Evolutionary conservation across 2,329 filamentous ascomycete genomes (phyloP).

Genomic region (Zelopaecilomyces penicillatus): DNA sequence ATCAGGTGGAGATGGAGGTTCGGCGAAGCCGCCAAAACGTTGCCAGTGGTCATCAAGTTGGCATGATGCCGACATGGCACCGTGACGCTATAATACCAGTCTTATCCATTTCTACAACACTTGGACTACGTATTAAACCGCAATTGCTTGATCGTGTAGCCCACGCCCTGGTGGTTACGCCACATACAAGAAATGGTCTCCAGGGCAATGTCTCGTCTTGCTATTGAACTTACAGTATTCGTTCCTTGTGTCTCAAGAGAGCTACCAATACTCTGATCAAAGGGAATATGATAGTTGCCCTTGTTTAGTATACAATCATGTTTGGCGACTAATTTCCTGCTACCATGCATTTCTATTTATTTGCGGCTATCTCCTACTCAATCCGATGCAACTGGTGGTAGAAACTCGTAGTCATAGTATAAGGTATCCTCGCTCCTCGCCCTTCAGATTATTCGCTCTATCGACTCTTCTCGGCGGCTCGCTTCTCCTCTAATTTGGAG

Average conservation of each 20-base stretch:
- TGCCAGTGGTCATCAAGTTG: constrained; percentile 28
- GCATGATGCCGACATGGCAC: constrained; percentile 23
- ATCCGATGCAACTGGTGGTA: not conserved
- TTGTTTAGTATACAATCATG: not conserved
- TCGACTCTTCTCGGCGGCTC: constrained; percentile 31
- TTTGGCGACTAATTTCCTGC: constrained; percentile 1
- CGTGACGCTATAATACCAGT: constrained; percentile 7
- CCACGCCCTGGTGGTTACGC: too few relatives aligned
- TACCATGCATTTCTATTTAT: not conserved
- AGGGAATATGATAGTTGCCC: not conserved
- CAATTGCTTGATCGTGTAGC: too few relatives aligned
- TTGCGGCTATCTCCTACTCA: not conserved
- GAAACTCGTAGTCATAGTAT: not conserved
- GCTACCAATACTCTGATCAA: too few relatives aligned
- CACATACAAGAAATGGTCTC: too few relatives aligned
- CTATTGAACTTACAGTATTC: too few relatives aligned
- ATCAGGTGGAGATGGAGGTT: not conserved
- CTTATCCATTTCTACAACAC: too few relatives aligned
- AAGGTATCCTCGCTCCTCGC: not conserved
- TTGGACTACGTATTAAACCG: too few relatives aligned
- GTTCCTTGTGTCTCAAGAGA: too few relatives aligned
- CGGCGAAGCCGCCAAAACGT: constrained; percentile 12
- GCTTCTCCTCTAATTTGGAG: constrained; percentile 49
- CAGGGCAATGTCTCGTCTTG: too few relatives aligned
- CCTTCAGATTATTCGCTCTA: constrained; percentile 9